Base-by-base conservation (phyloP, 2,329 filamentous ascomycete genomes). In the Botrytis paeoniae region DNA sequence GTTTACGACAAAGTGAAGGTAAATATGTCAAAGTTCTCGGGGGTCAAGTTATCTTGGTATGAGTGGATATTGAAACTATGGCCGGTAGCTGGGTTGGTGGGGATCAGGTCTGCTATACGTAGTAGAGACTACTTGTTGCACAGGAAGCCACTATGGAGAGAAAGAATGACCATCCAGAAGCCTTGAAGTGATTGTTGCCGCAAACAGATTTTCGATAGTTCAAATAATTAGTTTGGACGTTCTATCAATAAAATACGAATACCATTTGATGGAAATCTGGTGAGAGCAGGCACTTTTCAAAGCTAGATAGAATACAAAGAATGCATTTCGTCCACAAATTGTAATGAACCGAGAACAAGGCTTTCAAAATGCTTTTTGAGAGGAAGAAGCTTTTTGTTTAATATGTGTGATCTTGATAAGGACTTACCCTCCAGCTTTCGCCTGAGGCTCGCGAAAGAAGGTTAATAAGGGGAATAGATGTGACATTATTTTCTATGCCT, bases 1-100 rank as follows among this genome's bases (percentile, higher is more conserved):
- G 41, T 66, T 22, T 66, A 37, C n/a, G 63, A 66, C 4, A 66
- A 66, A 48, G 63, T 51, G 18, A 66, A 66, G 41, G 29, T 61
- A 14, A 35, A 61, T 22, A 61, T 61, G 10, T 37, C 35, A 7
- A 61, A 61, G 0, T 61, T 61, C 7, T 61, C 35, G 9, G 59
- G 22, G 12, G 10, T 9, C 3, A n/a, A n/a, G 59, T 12, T 61
- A n/a, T 61, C 59, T n/a, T 61, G 59, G 59, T 61, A 61, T 61
- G 59, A 61, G 59, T 39, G 59, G 59, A 14, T 61, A 22, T 39
- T 61, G 20, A 61, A 25, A n/a, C 2, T 61, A 35, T 61, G 35
- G 59, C 59, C 35, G 4, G 14, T 61, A 8, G 59, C 59, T 39
- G 59, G 59, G 6, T n/a, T 61, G 12, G 59, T 61, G 10, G 59